These are phyloP conservation scores for Ogataea salicorniae DNA, from an alignment of 805 yeast species.

Conservation along the genomic window DNA sequence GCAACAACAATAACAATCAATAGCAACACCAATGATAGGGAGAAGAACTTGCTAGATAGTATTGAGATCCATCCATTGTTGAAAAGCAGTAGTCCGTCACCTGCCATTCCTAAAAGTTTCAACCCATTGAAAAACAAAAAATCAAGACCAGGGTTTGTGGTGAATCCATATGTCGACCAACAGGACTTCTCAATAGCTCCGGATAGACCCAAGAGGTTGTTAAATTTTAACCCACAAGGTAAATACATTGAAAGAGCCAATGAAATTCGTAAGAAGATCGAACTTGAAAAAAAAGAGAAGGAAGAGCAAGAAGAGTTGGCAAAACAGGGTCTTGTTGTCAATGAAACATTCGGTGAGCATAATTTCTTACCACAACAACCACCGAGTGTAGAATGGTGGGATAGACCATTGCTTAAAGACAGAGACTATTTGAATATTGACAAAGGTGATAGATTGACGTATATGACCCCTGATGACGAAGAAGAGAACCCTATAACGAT, in stretches of 20 bases:
- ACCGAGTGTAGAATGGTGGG: slow-evolving; percentile 90
- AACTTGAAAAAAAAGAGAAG: slow-evolving; percentile 29
- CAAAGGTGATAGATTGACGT: slow-evolving; percentile 25
- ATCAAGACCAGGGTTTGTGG: slow-evolving; percentile 23
- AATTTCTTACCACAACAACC: slow-evolving; percentile 44
- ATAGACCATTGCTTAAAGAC: slow-evolving; percentile 44
- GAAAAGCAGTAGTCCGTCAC: slow-evolving; percentile 10
- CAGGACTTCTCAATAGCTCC: slow-evolving; percentile 18
- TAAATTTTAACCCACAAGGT: slow-evolving; percentile 57
- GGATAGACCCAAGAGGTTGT: slow-evolving; percentile 30
- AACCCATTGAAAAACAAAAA: slow-evolving; percentile 21
- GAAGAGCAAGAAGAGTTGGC: slow-evolving; percentile 29
- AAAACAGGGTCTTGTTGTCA: slow-evolving; percentile 44
- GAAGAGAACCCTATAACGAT: slow-evolving; percentile 50
- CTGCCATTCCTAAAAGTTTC: slow-evolving; percentile 11
- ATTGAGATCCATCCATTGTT: slow-evolving; percentile 30
- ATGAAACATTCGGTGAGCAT: slow-evolving; percentile 51
- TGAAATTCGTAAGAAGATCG: slow-evolving; percentile 38
- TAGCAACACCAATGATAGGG: not conserved
- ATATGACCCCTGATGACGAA: slow-evolving; percentile 32
- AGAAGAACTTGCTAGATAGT: slow-evolving; percentile 13
- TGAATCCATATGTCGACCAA: slow-evolving; percentile 32
- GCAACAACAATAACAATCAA: not conserved
- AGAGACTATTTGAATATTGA: slow-evolving; percentile 33
- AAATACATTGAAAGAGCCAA: slow-evolving; percentile 54